Evolutionary conservation across 257 asterid genomes (phyloP), one percentile per base, ranked within the genome.

Genomic region (Forsythia viridissima): DNA sequence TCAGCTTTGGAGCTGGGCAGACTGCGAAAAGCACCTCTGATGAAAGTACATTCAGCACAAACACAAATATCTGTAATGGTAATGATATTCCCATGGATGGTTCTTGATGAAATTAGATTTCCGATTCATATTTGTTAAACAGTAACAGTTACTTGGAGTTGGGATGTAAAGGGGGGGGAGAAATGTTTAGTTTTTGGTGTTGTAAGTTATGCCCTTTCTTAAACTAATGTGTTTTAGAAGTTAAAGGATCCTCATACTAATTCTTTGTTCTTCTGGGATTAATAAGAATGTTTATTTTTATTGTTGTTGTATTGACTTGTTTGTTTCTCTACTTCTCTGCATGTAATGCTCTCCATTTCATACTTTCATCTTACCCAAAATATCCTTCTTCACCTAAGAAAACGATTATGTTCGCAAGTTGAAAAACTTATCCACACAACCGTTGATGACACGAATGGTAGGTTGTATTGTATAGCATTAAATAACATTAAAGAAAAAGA

Each of bases 51-150:
- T 80, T 79, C 36, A 70, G 20, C 71, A 37, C 86, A 44, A 76
- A 75, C 65, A 36, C 82, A 16, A 85, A 81, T 52, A 87, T 77
- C 48, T 76, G 88, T 24, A 75, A 76, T 66, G 84, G 74, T 57
- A 85, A 84, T 15, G 99, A 95, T 77, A 75, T 89, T 39, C 48
- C 91, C 74, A 95, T 95, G 99, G 97, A 84, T 67, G 94, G 97
- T 70, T 85, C 93, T 81, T 94, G 89, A 90, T 30, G n/a, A 34
- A 3, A 43, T 43, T 21, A 41, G 30, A 2, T 39, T 42, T 55
- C 65, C 65, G 16, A 11, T 12, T 21, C 67, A 42, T 46, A 66
- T 65, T 61, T 67, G 30, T 34, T 48, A 46, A 20, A 38, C 71
- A 21, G 1, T 52, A 36, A n/a, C 15, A 13, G 8, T 24, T 37